phyloP scores from a whole-genome alignment of 805 yeast species.

The Torulaspora gathmanii region DNA sequence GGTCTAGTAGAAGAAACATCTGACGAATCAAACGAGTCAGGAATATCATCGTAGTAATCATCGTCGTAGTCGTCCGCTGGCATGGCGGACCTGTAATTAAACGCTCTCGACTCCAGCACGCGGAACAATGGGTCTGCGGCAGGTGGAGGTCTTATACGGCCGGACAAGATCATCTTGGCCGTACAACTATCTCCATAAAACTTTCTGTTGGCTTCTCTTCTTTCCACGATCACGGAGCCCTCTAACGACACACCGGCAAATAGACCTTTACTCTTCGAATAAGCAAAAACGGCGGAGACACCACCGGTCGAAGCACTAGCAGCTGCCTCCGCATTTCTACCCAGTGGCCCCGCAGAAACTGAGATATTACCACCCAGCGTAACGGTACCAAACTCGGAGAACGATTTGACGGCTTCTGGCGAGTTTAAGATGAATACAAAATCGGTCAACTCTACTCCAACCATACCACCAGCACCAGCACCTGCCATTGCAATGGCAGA shows the following conservation, averaged over 20 bases:
- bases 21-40: constrained; percentile 41
- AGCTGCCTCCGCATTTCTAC: constrained; percentile 96
- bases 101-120: constrained; percentile 80
- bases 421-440: constrained; percentile 89
- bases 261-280: constrained; percentile 92
- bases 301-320: constrained; percentile 85
- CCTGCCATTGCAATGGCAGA: constrained; percentile 94
- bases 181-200: constrained; percentile 87
- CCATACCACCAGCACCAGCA: constrained; percentile 98
- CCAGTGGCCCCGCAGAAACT: constrained; percentile 95
- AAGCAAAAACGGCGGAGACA: constrained; percentile 87
- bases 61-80: constrained; percentile 68
- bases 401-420: constrained; percentile 83
- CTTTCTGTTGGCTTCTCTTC: constrained; percentile 94
- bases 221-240: constrained; percentile 93
- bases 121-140: constrained; percentile 83
- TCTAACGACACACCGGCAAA: constrained; percentile 97
- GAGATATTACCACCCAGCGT: constrained; percentile 94
- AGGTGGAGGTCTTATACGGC: constrained; percentile 89
- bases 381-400: constrained; percentile 89
- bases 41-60: constrained; percentile 54
- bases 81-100: constrained; percentile 57
- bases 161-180: constrained; percentile 78
- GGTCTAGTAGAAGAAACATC: constrained; percentile 27
- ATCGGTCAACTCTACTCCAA: constrained; percentile 95